Evolutionary conservation across 441 rosid species (phyloP).

Genomic region (Pelargonium citronellum): DNA sequence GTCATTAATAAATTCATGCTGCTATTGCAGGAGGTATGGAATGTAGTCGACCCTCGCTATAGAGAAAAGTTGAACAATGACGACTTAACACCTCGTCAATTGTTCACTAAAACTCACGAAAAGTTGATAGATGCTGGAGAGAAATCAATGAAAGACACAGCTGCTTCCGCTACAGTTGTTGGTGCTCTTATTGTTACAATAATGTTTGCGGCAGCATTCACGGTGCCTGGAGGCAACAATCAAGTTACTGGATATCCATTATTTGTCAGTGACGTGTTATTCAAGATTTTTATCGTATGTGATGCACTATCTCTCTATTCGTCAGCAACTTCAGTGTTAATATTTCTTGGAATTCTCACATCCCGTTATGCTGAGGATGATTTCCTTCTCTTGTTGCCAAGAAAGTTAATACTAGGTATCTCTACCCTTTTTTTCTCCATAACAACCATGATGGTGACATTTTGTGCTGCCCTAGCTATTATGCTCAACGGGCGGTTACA

Average conservation of each 20-base stretch:
- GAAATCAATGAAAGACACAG: not conserved
- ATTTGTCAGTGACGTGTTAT: not conserved
- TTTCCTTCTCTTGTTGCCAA: not conserved
- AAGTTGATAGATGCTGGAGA: not conserved
- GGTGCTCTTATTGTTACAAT: not conserved
- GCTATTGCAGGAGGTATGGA: not conserved
- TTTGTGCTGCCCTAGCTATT: not conserved
- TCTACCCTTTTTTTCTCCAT: not conserved
- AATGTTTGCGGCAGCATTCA: not conserved
- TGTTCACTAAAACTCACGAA: slow-evolving; percentile 18
- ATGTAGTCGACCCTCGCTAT: not conserved
- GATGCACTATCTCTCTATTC: not conserved
- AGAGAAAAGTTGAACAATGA: slow-evolving; percentile 2
- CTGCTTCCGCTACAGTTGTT: not conserved
- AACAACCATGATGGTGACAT: not conserved
- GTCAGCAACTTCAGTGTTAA: not conserved
- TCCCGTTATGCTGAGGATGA: not conserved
- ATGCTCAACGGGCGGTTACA: not conserved
- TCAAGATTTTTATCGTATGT: not conserved
- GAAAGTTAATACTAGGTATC: not conserved
- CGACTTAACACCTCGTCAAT: slow-evolving; percentile 10
- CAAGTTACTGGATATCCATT: not conserved
- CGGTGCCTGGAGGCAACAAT: not conserved
- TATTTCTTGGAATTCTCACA: not conserved
- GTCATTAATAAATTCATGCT: not conserved